Evolutionary conservation across 176 grass and related monocot species (phyloP), one percentile per base, ranked within the genome.

Genomic region (Puya raimondii): DNA sequence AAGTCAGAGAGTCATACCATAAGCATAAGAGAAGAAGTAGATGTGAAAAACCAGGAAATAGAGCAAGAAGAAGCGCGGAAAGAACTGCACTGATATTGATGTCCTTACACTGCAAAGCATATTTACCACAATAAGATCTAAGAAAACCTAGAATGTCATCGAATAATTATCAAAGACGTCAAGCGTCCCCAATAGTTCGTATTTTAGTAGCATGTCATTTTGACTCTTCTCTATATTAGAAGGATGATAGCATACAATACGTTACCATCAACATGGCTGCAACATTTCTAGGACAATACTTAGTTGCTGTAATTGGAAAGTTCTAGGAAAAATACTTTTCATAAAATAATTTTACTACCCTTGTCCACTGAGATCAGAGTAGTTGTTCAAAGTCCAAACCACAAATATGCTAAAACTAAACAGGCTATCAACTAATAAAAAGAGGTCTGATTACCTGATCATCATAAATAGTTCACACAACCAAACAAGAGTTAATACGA

Each of bases 11-110:
- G 2, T 74, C 80, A 22, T 92, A 99, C 94, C 94, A 20, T 99
- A 93, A 76, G 84, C 67, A 85, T 93, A 99, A 54, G 94, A 99
- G 71, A 99, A 99, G 78, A 91, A 99, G 75, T 99, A 99, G 72
- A 99, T 88, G 78, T 99, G 94, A 64, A 99, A 99, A 76, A 99
- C 89, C n/a, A 99, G 80, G 64, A 99, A 99, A 86, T 99, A 99
- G 26, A 99, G 66, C 71, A 99, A 87, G 89, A 99, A 93, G 74
- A 99, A 99, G 20, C 94, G 87, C 11, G 94, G 94, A 83, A 99
- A 99, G 80, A 99, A 99, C 79, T 93, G 94, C 94, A 99, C 93
- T n/a, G 94, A 99, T 82, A 99, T 90, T 26, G 94, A 85, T 80
- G 94, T 99, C 70, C 94, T 76, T 50, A 99, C 89, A 70, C 94